Evolutionary conservation across 495 filamentous ascomycete species (phyloP).

Genomic region (Neurospora sublineolata): DNA sequence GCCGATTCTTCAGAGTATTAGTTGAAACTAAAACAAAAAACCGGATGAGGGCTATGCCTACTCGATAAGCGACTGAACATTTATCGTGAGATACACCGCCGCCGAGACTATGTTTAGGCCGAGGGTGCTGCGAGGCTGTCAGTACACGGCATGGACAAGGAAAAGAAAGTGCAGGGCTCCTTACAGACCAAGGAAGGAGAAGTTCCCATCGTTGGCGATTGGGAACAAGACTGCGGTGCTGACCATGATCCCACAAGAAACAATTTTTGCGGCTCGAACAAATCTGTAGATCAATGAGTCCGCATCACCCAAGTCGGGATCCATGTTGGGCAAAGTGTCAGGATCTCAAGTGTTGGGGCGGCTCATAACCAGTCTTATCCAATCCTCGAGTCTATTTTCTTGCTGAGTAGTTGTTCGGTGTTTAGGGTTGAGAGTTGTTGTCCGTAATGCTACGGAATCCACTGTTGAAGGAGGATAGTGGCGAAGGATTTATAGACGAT

Average conservation of each 20-base stretch:
- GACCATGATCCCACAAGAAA: constrained; percentile 24
- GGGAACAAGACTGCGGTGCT: constrained; percentile 22
- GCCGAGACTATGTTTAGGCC: constrained; percentile 15
- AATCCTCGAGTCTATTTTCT: not conserved
- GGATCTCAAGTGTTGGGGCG: not conserved
- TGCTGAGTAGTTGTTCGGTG: not conserved
- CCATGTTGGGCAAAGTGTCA: not conserved
- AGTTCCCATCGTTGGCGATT: constrained; percentile 10
- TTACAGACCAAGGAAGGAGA: constrained; percentile 22
- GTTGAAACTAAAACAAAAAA: not conserved
- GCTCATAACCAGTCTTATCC: not conserved
- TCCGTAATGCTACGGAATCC: not conserved
- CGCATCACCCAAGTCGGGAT: not conserved
- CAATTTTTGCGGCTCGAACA: constrained; percentile 12
- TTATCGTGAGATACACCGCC: not conserved
- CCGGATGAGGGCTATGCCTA: not conserved
- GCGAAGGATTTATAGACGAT: not conserved
- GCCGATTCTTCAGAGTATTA: constrained; percentile 7
- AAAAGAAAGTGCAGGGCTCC: not conserved
- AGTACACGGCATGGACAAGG: not conserved
- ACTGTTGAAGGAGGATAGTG: not conserved
- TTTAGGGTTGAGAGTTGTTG: not conserved
- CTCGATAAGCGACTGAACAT: not conserved
- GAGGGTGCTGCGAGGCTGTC: constrained; percentile 14
- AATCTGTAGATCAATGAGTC: not conserved